Evolutionary conservation across 108 stramenopile species (phyloP).

Genomic region (Skeletonema tropicum): DNA sequence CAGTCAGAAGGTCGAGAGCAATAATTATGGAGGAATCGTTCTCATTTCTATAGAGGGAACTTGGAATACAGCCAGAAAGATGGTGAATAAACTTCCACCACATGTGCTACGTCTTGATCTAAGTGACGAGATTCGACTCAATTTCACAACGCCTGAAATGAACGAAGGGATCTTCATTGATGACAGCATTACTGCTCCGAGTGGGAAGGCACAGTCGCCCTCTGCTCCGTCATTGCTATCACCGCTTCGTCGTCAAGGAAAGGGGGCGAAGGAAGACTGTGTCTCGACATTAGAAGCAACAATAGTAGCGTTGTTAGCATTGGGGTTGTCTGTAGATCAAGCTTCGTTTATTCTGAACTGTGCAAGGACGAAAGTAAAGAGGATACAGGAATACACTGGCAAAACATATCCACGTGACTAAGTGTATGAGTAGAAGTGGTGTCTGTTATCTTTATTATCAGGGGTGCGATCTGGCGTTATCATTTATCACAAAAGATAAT

Average conservation of each 20-base stretch:
- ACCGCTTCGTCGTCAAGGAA: conserved; percentile 48
- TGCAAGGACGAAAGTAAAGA: conserved; percentile 29
- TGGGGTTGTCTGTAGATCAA: conserved; percentile 30
- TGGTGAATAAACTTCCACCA: conserved; percentile 54
- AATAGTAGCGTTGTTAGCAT: conserved; percentile 27
- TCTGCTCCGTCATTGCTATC: conserved; percentile 30
- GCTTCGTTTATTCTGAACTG: conserved; percentile 17
- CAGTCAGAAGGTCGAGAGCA: not conserved
- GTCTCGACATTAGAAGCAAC: conserved; percentile 45
- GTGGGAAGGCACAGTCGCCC: conserved; percentile 1
- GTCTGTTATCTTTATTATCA: not conserved
- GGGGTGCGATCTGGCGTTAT: no score
- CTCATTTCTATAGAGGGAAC: conserved; percentile 56
- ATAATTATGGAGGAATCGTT: conserved; percentile 8
- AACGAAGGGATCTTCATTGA: conserved; percentile 11
- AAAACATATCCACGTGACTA: conserved; percentile 18
- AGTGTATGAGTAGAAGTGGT: not conserved
- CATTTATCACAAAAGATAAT: no score
- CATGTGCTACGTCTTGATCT: conserved; percentile 37
- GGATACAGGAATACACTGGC: conserved; percentile 34
- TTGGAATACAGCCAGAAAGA: conserved; percentile 56
- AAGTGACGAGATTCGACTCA: conserved; percentile 26
- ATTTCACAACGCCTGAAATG: conserved; percentile 9
- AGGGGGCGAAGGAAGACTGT: conserved; percentile 18
- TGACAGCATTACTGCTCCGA: not conserved